Base-by-base conservation (phyloP, 768 basidiomycete genomes). In the Russula virescens region DNA sequence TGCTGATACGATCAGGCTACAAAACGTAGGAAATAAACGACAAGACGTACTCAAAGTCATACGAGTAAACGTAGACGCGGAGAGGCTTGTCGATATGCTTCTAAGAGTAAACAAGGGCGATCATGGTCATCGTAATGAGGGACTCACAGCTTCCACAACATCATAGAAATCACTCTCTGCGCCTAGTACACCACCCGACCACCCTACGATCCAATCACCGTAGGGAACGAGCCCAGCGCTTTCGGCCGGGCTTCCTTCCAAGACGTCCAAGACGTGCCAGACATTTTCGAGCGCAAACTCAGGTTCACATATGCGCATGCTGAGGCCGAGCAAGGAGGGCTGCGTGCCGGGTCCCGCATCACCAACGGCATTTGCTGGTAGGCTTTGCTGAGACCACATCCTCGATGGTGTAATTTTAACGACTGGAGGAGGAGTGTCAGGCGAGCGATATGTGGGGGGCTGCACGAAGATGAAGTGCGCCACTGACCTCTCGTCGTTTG, bases 81-180 rank as follows among this genome's bases (percentile, higher is more conserved):
- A 98, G 74, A 10, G 96, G 93, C 74, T 94, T 94, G 69, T 98
- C 95, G 53, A 94, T 81, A 73, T 98, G 94, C 91, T 97, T 62
- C 14, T 69, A 28, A 54, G 25, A 43, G 19, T 45, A 21, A 42
- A 19, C 31, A 10, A 50, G 28, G 56, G 26, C n/a, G 55, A 25
- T 43, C 31, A 56, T 43, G 3, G 60, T 47, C n/a, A 42, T 60
- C 31, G 13, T 58, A 56, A 43, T 47, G 56, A 55, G 10, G n/a
- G 23, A 73, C 89, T 67, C 72, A 92, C 93, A 31, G 88, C 85
- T 76, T 97, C 96, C 45, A 98, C 93, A 10, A 98, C 79, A 61
- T 96, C 92, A 72, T 98, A 98, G 69, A 99, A 98, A 70, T 98
- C 97, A 61, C 88, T 88, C 75, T 99, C 96, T 9, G 91, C 87